These are phyloP conservation scores for Pseudonitzschia pungens DNA, from an alignment of 108 stramenopile species.

Conservation along the genomic window DNA sequence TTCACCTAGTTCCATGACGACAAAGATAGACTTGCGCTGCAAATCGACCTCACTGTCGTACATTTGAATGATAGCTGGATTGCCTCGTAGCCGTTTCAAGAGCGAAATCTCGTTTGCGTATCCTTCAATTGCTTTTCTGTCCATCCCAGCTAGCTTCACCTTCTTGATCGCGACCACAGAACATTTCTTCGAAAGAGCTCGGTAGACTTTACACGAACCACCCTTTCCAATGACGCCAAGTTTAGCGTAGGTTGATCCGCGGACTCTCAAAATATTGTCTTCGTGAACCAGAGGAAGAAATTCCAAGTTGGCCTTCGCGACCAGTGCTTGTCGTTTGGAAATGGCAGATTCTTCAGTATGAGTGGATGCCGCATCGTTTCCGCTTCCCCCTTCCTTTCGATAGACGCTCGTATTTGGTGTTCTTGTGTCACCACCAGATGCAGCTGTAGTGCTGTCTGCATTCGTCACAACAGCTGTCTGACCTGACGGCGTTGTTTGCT, in stretches of 20 bases:
- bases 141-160: conserved; percentile 88
- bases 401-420: not conserved
- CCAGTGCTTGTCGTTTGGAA: conserved; percentile 6
- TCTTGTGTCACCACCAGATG: not conserved
- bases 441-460: not conserved
- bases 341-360: conserved; percentile 17
- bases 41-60: conserved; percentile 90
- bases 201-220: conserved; percentile 94
- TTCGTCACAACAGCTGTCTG: not conserved
- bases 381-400: not conserved
- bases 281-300: conserved; percentile 80
- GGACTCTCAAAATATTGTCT: conserved; percentile 83
- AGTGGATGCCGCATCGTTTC: not conserved
- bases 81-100: conserved; percentile 82
- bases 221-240: conserved; percentile 96
- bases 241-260: conserved; percentile 80
- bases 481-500: not conserved
- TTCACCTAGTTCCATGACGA: conserved; percentile 97
- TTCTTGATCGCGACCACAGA: conserved; percentile 95
- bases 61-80: conserved; percentile 92
- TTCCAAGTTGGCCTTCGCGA: conserved; percentile 35
- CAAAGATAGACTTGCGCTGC: conserved; percentile 69
- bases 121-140: conserved; percentile 81
- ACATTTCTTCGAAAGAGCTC: conserved; percentile 78
- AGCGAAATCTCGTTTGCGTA: conserved; percentile 98